phyloP scores from a whole-genome alignment of 2,329 filamentous ascomycete species.

The Coleophoma cylindrospora region DNA sequence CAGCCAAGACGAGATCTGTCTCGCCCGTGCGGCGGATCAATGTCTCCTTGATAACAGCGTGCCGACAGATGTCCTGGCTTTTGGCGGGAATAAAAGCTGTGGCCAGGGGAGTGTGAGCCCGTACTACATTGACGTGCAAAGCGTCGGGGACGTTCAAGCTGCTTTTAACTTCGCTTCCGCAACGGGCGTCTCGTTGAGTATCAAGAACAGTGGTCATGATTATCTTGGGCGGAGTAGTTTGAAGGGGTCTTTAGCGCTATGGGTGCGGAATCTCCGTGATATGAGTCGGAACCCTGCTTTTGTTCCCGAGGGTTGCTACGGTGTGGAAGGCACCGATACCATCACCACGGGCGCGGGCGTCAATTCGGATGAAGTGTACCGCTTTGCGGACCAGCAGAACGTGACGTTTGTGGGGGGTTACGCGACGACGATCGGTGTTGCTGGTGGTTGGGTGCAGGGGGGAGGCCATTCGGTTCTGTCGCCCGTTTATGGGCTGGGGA shows the following conservation, averaged over 20 bases:
- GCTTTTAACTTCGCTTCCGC: slow-evolving; percentile 35
- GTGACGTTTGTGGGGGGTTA: slow-evolving; percentile 19
- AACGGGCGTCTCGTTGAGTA: slow-evolving; percentile 33
- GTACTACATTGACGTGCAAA: slow-evolving; percentile 12
- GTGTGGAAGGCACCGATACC: slow-evolving; percentile 6
- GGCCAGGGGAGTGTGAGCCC: slow-evolving; percentile 10
- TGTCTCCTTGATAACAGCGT: slow-evolving; percentile 21
- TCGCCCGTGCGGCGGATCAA: slow-evolving; percentile 21
- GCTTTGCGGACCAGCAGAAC: slow-evolving; percentile 20
- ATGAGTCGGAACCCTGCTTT: slow-evolving; percentile 4
- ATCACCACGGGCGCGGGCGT: slow-evolving; percentile 21
- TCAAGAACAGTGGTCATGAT: slow-evolving; percentile 20
- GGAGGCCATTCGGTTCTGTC: slow-evolving; percentile 51
- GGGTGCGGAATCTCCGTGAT: slow-evolving; percentile 9
- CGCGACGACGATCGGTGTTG: slow-evolving; percentile 41
- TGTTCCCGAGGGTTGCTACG: slow-evolving; percentile 9
- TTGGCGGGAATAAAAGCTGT: slow-evolving; percentile 8
- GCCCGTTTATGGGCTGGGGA: slow-evolving; percentile 42
- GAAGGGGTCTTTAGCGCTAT: slow-evolving; percentile 11
- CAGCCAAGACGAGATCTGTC: slow-evolving; percentile 22
- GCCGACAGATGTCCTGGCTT: slow-evolving; percentile 13
- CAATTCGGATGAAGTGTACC: slow-evolving; percentile 16
- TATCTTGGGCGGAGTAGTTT: slow-evolving; percentile 17
- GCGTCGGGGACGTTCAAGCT: slow-evolving; percentile 37
- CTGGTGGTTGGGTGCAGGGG: slow-evolving; percentile 41